Evolutionary conservation across 2,329 filamentous ascomycete species (phyloP).

Genomic region (Aspergillus unguis): DNA sequence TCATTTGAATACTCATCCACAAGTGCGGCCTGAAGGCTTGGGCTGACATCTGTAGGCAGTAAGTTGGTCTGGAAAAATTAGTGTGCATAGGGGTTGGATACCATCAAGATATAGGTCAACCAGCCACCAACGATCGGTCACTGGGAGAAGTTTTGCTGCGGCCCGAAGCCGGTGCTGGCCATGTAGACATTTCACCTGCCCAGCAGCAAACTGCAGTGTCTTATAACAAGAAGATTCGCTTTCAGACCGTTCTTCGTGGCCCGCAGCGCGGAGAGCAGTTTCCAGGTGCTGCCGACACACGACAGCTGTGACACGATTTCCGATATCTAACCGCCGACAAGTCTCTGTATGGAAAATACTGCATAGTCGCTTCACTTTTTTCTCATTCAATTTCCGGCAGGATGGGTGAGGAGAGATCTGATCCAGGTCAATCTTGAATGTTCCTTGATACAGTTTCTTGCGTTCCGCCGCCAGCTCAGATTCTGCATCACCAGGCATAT

Average conservation of each 20-base stretch:
- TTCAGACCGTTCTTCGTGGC: slow-evolving; percentile 1
- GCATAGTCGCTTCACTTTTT: slow-evolving; percentile 23
- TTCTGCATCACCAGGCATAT: not conserved
- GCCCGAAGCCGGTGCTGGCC: slow-evolving; percentile 22
- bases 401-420: slow-evolving; percentile 19
- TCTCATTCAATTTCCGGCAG: slow-evolving; percentile 14
- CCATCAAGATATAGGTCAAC: slow-evolving; percentile 30
- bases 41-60: slow-evolving; percentile 9
- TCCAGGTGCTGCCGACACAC: slow-evolving; percentile 26
- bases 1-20: slow-evolving; percentile 9
- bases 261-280: slow-evolving; percentile 5
- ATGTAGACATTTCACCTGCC: slow-evolving; percentile 25
- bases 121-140: slow-evolving; percentile 25
- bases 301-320: slow-evolving; percentile 30
- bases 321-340: slow-evolving; percentile 22
- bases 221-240: slow-evolving; percentile 9
- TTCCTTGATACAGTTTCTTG: slow-evolving; percentile 23
- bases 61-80: not conserved
- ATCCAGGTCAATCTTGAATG: slow-evolving; percentile 22
- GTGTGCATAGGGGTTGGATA: slow-evolving; percentile 4
- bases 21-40: slow-evolving; percentile 8
- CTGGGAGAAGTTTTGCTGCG: slow-evolving; percentile 18
- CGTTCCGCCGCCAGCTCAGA: slow-evolving; percentile 18
- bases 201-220: slow-evolving; percentile 19
- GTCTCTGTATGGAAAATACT: slow-evolving; percentile 22